phyloP scores from a whole-genome alignment of 2,329 filamentous ascomycete species.

The Phaeosphaeriaceae sp. region DNA sequence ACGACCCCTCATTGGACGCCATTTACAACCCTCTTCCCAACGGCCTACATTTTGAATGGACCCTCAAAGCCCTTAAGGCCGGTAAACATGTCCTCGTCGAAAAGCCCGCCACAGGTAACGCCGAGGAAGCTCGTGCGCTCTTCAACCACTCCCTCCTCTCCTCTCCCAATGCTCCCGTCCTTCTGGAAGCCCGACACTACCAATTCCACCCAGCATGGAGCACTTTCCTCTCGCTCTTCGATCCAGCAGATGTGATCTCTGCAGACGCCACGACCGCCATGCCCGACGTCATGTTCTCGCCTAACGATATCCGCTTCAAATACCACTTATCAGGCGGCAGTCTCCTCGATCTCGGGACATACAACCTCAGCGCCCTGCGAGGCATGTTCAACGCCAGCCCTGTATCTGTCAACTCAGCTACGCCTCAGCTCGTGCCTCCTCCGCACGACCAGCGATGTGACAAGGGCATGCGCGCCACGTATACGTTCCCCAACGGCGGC shows the following conservation, averaged over 20 bases:
- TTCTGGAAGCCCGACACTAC: slow-evolving; percentile 56
- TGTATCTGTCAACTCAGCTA: slow-evolving; percentile 23
- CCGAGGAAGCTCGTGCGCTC: slow-evolving; percentile 51
- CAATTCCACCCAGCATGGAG: slow-evolving; percentile 54
- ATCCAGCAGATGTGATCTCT: slow-evolving; percentile 41
- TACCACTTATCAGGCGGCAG: slow-evolving; percentile 50
- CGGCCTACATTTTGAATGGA: slow-evolving; percentile 53
- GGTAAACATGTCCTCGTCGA: slow-evolving; percentile 57
- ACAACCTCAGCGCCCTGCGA: slow-evolving; percentile 43
- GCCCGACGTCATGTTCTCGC: slow-evolving; percentile 31
- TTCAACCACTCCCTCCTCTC: slow-evolving; percentile 42
- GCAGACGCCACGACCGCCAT: slow-evolving; percentile 37
- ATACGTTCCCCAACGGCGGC: slow-evolving; percentile 28
- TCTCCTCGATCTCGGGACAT: slow-evolving; percentile 49
- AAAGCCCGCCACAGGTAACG: slow-evolving; percentile 55
- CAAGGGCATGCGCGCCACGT: slow-evolving; percentile 26
- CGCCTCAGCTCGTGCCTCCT: slow-evolving; percentile 12
- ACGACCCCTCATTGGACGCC: slow-evolving; percentile 48
- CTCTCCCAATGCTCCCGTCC: slow-evolving; percentile 46
- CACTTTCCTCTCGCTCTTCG: slow-evolving; percentile 44
- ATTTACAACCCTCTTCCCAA: slow-evolving; percentile 57
- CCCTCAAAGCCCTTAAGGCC: slow-evolving; percentile 50
- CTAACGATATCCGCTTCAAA: slow-evolving; percentile 49
- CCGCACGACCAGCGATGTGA: slow-evolving; percentile 26
- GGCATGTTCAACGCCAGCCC: slow-evolving; percentile 36